Conservation (phyloP, 495 filamentous ascomycete genomes). For the Bathelium albidoporum region DNA sequence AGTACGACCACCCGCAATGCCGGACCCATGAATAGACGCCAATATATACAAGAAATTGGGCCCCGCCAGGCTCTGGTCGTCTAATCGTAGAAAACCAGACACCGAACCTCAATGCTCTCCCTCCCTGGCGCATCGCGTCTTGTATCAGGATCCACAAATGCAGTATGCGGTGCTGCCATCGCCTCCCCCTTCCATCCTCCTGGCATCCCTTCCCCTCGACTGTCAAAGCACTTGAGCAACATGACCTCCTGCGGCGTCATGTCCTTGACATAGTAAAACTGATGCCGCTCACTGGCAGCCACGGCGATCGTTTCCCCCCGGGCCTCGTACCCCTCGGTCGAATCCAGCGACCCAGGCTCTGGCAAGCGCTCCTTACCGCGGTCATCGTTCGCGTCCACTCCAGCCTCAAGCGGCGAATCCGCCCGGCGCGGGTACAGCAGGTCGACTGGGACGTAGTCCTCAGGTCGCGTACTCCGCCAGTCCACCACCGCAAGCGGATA, state of each 20-base stretch:
- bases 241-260: conserved; percentile 34
- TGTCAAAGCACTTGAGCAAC: conserved; percentile 33
- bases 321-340: conserved; percentile 28
- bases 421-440: conserved; percentile 28
- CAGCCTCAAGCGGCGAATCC: conserved; percentile 17
- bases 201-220: conserved; percentile 24
- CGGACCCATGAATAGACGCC: not conserved
- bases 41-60: not conserved
- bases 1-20: not conserved
- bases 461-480: conserved; percentile 27
- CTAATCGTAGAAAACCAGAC: conserved; percentile 8
- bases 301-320: conserved; percentile 30
- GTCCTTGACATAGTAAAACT: conserved; percentile 31
- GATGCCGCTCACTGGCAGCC: conserved; percentile 25
- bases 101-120: conserved; percentile 32
- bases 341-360: conserved; percentile 8
- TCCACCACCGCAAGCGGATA: conserved; percentile 31
- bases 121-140: conserved; percentile 26
- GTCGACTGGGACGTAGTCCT: conserved; percentile 27
- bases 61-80: not conserved
- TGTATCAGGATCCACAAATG: conserved; percentile 23
- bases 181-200: conserved; percentile 24
- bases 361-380: conserved; percentile 30
- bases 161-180: conserved; percentile 31
- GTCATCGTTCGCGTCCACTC: conserved; percentile 20